phyloP scores from a whole-genome alignment of 78 protist genomes.

The Salpingoeca rosetta region DNA sequence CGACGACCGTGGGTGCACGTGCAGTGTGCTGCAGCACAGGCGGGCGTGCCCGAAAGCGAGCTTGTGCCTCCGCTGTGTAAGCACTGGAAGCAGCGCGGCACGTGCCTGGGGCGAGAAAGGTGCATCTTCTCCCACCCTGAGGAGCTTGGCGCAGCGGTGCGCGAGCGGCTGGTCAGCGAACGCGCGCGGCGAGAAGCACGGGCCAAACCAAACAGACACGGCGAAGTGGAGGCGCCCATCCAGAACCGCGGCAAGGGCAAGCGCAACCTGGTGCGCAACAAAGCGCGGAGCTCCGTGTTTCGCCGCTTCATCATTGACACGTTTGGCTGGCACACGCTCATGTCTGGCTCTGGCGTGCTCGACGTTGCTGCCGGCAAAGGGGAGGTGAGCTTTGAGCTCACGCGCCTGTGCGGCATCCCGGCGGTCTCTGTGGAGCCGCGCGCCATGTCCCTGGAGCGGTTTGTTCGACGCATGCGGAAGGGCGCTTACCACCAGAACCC shows the following conservation, averaged over 20 bases:
- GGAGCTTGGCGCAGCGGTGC: not conserved
- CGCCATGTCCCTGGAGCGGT: not conserved
- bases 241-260: not conserved
- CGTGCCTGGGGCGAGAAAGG: not conserved
- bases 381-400: conserved; percentile 20
- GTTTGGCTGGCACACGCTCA: not conserved
- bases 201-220: not conserved
- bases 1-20: too few relatives aligned
- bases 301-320: conserved; percentile 6
- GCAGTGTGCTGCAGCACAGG: too few relatives aligned
- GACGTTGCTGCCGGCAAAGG: conserved; percentile 40
- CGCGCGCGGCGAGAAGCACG: not conserved
- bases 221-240: not conserved
- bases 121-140: not conserved
- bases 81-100: not conserved
- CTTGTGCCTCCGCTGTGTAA: not conserved
- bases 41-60: too few relatives aligned
- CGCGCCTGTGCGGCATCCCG: not conserved
- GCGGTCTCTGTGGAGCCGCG: conserved; percentile 19
- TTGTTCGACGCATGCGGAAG: not conserved
- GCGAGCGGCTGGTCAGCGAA: not conserved
- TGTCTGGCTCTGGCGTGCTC: conserved; percentile 31
- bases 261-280: not conserved
- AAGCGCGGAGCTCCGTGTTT: not conserved
- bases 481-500: not conserved